These are phyloP conservation scores for Blastobotrys petasosporus DNA, from an alignment of 1,139 yeast species.

Conservation along the genomic window DNA sequence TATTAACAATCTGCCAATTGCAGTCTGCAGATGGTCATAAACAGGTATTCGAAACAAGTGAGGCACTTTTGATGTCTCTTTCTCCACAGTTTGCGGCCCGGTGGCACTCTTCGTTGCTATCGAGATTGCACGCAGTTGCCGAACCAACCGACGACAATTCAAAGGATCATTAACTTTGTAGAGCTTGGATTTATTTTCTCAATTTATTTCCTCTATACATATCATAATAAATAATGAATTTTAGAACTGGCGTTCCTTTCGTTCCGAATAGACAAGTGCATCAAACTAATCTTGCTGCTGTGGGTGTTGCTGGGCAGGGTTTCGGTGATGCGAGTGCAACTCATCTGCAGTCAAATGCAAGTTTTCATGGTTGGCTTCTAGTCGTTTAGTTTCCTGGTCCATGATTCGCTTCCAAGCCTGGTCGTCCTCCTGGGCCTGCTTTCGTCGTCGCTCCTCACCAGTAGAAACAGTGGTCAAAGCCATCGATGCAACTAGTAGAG, in stretches of 20 bases:
- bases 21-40: slow-evolving; percentile 10
- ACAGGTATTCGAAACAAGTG: slow-evolving; percentile 41
- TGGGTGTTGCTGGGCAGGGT: neutral
- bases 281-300: too few relatives aligned
- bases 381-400: slow-evolving; percentile 27
- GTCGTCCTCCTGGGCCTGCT: slow-evolving; percentile 35
- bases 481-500: slow-evolving; percentile 33
- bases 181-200: too few relatives aligned
- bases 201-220: neutral
- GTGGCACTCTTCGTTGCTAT: slow-evolving; percentile 34
- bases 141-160: slow-evolving; percentile 21
- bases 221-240: too few relatives aligned
- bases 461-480: slow-evolving; percentile 25
- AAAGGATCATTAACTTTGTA: slow-evolving; percentile 2
- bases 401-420: slow-evolving; percentile 30
- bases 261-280: too few relatives aligned
- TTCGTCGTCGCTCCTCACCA: slow-evolving; percentile 31
- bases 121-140: too few relatives aligned
- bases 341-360: neutral
- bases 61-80: slow-evolving; percentile 39
- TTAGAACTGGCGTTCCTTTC: too few relatives aligned
- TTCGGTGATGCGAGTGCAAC: neutral
- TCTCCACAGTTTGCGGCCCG: slow-evolving; percentile 34
- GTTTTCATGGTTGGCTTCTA: slow-evolving; percentile 3
- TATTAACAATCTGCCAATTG: neutral